Evolutionary conservation across 164 flowering plant species (phyloP), one percentile per base, ranked within the genome.

Genomic region (Vitis amurensis): DNA sequence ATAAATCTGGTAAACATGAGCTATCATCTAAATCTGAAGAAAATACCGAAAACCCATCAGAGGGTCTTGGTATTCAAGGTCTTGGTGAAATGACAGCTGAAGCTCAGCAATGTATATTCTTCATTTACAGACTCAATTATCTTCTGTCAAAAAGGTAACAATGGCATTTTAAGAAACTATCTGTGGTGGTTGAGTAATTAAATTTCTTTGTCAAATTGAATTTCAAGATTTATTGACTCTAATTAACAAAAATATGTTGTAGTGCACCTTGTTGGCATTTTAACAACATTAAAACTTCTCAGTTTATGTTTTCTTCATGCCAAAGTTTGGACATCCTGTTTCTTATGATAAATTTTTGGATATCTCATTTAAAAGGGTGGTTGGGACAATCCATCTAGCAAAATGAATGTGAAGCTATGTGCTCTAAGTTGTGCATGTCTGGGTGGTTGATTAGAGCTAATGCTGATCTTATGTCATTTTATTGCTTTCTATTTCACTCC

Each of bases 31-130:
- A 79, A 58, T 59, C 27, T 62, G 79, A 76, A 31, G 67, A 69
- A 29, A 8, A 8, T 8, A 67, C 55, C 44, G 86, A 86, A 50
- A 57, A 71, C n/a, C 53, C 55, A 14, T 59, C 62, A 29, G 85
- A 74, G 70, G 68, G 64, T 31, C 62, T 68, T 68, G 73, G 66
- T 48, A 71, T 77, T 64, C 73, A 86, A 68, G 90, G 81, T 59
- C 81, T 92, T 71, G 96, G 89, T 62, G 80, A 86, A 73, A 70
- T 91, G 73, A 76, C 91, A 48, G 85, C 83, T 73, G 91, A 89
- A 80, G 86, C 87, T 75, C 85, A 73, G 65, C 71, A 85, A 57
- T 88, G 1, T 69, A 19, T 69, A 85, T 92, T 73, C 78, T 71
- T 71, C 76, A 78, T 65, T 64, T 92, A 77, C 87, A 83, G 72